Evolutionary conservation across 169 alveolate species (phyloP), one percentile per base, ranked within the genome.

Genomic region (Cryptosporidium baileyi): DNA sequence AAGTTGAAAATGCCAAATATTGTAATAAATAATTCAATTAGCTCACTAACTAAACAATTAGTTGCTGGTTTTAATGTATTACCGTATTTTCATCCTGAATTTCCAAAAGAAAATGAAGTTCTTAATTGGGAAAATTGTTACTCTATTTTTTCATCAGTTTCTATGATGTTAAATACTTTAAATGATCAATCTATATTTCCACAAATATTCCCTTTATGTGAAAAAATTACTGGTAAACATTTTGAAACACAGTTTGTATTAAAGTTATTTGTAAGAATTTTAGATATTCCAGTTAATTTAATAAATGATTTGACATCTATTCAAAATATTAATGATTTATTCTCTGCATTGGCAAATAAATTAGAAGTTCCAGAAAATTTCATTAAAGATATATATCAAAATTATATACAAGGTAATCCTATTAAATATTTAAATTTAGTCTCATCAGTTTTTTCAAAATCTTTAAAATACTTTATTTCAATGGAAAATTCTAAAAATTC

Each of bases 121-220:
- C 40, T 74, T 8, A 32, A 36, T 5, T 74, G 85, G 85, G 85
- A 74, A 26, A 40, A 41, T 9, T 74, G 85, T 22, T 74, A 74
- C 28, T 36, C 65, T 13, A 43, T 74, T 36, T 74, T 22, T 17
- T 36, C 85, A 5, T 74, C 85, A 1, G 67, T 74, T 11, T 74
- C 85, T 11, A 30, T 74, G 67, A 24, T 74, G 26, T 40, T 74
- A 2, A 22, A 74, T 28, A 38, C 74, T 7, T 1, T 54, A 1
- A 54, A 57, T 26, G n/a, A n/a, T 17, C 44, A 74, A 22, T 13
- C 54, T 17, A 6, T 74, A 8, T 74, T 57, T 30, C 81, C 81
- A 0, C 81, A 65, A 15, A 22, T 74, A 7, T 52, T 59, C 0
- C 85, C 65, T 54, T 34, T 74, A 13, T 74, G 85, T 51, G 38